phyloP scores from a whole-genome alignment of 2,329 filamentous ascomycete genomes.

The Orbilia oligospora region DNA sequence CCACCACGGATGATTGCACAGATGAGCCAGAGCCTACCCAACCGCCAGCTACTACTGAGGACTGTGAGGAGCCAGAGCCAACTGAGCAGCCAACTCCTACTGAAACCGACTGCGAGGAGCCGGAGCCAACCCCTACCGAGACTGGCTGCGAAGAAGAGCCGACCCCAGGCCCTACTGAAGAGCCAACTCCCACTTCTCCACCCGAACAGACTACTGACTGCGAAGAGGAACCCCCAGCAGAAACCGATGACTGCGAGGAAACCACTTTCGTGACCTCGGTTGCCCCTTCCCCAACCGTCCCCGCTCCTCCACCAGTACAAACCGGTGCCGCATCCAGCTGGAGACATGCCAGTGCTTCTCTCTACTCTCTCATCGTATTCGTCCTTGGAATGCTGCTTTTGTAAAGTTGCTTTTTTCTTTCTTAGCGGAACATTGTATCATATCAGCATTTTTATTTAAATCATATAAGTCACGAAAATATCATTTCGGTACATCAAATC shows the following conservation, averaged over 20 bases:
- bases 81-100: conserved; percentile 30
- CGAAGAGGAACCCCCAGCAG: conserved; percentile 38
- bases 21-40: conserved; percentile 33
- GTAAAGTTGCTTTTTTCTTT: conserved; percentile 35
- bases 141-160: conserved; percentile 46
- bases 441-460: conserved; percentile 38
- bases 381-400: conserved; percentile 37
- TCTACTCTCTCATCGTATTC: conserved; percentile 44
- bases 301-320: conserved; percentile 28
- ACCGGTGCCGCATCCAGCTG: conserved; percentile 51
- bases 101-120: conserved; percentile 44
- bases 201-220: conserved; percentile 17
- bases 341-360: conserved; percentile 25
- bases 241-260: conserved; percentile 38
- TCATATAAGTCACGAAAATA: conserved; percentile 20
- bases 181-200: conserved; percentile 14
- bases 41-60: conserved; percentile 22
- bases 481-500: conserved; percentile 11
- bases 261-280: conserved; percentile 44
- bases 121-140: conserved; percentile 23
- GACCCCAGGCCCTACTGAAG: conserved; percentile 18
- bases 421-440: conserved; percentile 39
- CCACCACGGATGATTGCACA: conserved; percentile 37
- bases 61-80: conserved; percentile 44
- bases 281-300: conserved; percentile 23